A percentile compares a stretch with the other conserved stretches of the same genome.
These are phyloP conservation scores for Aureobasidium sp. DNA, from an alignment of 2,329 filamentous ascomycete genomes.

Conservation along the genomic window DNA sequence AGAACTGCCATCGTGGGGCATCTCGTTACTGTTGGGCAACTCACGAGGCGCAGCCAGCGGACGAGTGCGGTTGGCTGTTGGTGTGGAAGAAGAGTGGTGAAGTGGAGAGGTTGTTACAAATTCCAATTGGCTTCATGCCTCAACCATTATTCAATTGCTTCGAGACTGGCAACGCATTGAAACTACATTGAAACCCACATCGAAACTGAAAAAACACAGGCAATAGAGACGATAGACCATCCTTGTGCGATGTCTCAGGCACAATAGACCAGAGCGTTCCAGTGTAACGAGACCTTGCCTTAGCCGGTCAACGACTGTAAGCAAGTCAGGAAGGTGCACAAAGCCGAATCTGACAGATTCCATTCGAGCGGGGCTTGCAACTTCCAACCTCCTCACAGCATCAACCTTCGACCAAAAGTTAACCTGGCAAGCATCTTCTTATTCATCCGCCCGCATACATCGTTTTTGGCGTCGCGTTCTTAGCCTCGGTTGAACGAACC, in stretches of 20 bases:
- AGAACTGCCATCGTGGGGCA: not conserved
- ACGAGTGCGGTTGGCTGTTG: not conserved
- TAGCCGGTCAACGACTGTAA: not conserved
- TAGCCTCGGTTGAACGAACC: not conserved
- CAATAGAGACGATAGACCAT: constrained; percentile 10
- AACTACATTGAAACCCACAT: not conserved
- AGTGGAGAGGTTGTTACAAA: constrained; percentile 10
- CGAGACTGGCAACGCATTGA: not conserved
- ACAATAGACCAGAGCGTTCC: not conserved
- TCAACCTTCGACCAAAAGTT: not conserved
- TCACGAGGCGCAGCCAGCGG: not conserved
- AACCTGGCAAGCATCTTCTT: not conserved
- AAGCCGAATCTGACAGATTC: not conserved
- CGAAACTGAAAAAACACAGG: not conserved
- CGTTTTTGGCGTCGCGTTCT: not conserved
- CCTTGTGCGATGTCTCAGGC: constrained; percentile 1
- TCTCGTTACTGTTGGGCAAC: not conserved
- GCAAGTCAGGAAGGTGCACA: constrained; percentile 5
- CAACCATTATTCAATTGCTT: constrained; percentile 5
- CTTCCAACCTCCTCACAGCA: not conserved
- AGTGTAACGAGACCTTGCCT: not conserved
- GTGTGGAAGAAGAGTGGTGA: not conserved
- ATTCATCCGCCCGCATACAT: not conserved
- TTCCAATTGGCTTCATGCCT: constrained; percentile 13
- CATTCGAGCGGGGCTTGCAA: not conserved